Percentiles rank a stretch among this genome's conserved stretches.
These are phyloP conservation scores for Besnoitia besnoiti DNA, from an alignment of 169 alveolate species.

Conservation along the genomic window DNA sequence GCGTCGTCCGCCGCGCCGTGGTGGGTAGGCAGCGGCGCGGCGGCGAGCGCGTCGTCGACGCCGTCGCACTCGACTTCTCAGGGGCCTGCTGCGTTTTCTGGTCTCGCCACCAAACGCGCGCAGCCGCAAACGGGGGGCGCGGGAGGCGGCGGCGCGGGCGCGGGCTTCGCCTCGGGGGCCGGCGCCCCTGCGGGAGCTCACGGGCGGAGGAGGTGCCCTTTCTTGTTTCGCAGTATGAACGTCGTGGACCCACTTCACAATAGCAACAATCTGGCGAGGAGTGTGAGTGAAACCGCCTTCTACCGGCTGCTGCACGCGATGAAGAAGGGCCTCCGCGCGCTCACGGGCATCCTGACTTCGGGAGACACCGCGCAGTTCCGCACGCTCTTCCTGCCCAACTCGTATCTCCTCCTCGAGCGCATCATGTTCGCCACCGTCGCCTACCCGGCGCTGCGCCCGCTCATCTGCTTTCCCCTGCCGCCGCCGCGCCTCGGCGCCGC, in stretches of 20 bases:
- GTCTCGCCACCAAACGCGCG: too few relatives aligned
- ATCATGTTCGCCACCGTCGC: neutral
- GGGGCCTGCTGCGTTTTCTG: neutral
- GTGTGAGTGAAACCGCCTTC: conserved; percentile 67
- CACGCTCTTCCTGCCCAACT: neutral
- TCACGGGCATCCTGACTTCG: neutral
- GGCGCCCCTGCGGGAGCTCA: conserved; percentile 36
- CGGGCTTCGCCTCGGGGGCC: conserved; percentile 16
- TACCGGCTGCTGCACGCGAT: conserved; percentile 61
- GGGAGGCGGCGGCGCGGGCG: neutral
- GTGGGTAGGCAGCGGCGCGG: conserved; percentile 9
- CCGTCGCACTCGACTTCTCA: neutral
- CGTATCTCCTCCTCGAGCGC: neutral
- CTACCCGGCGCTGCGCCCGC: neutral
- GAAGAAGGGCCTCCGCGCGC: conserved; percentile 58
- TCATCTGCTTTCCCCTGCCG: neutral
- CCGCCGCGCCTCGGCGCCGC: neutral
- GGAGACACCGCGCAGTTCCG: conserved; percentile 23
- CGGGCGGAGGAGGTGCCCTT: conserved; percentile 44
- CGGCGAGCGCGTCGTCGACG: neutral
- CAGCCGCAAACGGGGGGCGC: too few relatives aligned
- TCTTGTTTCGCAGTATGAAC: conserved; percentile 64
- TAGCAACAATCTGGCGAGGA: conserved; percentile 67
- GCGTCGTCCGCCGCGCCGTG: neutral
- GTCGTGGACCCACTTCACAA: conserved; percentile 69